Conservation (phyloP, 139 green algal genomes). For the Chlamydomonas sp. region DNA sequence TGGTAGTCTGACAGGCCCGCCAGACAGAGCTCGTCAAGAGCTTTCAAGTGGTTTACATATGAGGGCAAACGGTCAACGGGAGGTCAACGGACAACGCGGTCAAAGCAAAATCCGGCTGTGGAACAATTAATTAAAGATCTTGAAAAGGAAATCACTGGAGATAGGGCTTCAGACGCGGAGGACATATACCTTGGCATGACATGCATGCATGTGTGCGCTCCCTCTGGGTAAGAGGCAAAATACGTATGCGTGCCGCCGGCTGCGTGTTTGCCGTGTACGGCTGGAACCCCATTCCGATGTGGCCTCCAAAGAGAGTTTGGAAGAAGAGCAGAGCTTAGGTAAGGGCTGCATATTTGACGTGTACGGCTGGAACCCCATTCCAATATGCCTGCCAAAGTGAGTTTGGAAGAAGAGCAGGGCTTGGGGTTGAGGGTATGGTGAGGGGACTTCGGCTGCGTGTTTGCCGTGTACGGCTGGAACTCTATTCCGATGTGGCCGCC, state of each 20-base stretch:
- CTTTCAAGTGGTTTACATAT: too few relatives aligned
- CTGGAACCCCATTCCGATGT: conserved; percentile 30
- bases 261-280: conserved; percentile 33
- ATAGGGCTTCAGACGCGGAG: neutral
- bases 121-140: too few relatives aligned
- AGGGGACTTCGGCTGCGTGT: conserved; percentile 16
- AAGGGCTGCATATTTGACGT: conserved; percentile 30
- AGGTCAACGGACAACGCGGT: too few relatives aligned
- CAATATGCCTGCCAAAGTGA: conserved; percentile 17
- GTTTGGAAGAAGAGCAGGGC: neutral
- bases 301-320: conserved; percentile 5
- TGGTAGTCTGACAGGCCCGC: too few relatives aligned
- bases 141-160: too few relatives aligned
- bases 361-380: conserved; percentile 32
- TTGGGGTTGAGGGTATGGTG: neutral
- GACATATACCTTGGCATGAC: neutral
- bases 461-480: conserved; percentile 35
- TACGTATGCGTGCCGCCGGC: conserved; percentile 46
- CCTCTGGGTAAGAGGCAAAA: conserved; percentile 45
- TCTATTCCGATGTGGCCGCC: conserved; percentile 26
- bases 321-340: too few relatives aligned
- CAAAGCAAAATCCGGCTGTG: too few relatives aligned
- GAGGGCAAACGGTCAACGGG: too few relatives aligned
- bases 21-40: too few relatives aligned
- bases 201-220: neutral